phyloP scores from a whole-genome alignment of 2,329 filamentous ascomycete genomes.

The Pseudofabraea citricarpa region DNA sequence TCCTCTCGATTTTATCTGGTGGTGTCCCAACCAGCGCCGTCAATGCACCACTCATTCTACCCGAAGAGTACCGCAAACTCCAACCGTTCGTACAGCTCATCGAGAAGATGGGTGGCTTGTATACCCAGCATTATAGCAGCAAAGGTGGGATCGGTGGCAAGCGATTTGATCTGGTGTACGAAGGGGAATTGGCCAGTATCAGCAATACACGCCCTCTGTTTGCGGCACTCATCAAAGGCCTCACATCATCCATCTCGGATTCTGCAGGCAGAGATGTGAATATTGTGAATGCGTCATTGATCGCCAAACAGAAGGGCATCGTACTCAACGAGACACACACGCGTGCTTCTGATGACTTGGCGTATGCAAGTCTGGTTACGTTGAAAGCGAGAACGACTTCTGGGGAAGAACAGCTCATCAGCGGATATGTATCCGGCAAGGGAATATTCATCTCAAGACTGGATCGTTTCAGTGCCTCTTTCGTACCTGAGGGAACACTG shows the following conservation, averaged over 20 bases:
- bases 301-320: conserved; percentile 74
- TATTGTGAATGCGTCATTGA: conserved; percentile 74
- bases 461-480: conserved; percentile 68
- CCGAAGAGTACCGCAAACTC: conserved; percentile 73
- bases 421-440: conserved; percentile 63
- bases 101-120: conserved; percentile 74
- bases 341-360: conserved; percentile 50
- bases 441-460: conserved; percentile 66
- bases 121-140: conserved; percentile 67
- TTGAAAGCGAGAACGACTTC: conserved; percentile 37
- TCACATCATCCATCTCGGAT: conserved; percentile 65
- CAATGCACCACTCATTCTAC: conserved; percentile 76
- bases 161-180: conserved; percentile 72
- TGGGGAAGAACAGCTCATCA: conserved; percentile 44
- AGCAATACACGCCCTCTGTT: conserved; percentile 75
- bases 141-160: conserved; percentile 48
- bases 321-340: conserved; percentile 70
- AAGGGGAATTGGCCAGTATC: conserved; percentile 67
- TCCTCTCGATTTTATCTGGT: conserved; percentile 66
- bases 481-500: conserved; percentile 67
- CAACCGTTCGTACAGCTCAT: conserved; percentile 72
- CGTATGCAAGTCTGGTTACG: conserved; percentile 68
- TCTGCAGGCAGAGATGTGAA: conserved; percentile 66
- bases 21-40: conserved; percentile 72
- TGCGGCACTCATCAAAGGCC: conserved; percentile 72